Percentiles rank a stretch among this genome's conserved stretches.
Evolutionary conservation across 2,329 filamentous ascomycete genomes (phyloP).

Genomic region (Talaromyces sp.): DNA sequence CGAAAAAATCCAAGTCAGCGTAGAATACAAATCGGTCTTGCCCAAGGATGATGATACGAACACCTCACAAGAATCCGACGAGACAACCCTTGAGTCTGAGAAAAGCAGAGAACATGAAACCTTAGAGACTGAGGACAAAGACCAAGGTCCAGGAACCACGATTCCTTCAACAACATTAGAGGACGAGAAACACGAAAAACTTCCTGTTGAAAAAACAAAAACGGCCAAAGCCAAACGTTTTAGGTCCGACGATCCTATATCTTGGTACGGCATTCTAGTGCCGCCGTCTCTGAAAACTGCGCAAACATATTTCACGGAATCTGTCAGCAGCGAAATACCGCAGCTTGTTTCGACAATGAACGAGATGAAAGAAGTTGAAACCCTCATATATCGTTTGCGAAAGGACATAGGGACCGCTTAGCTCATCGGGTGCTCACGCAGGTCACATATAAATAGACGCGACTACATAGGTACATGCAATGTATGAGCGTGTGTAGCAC

Average conservation of each 20-base stretch:
- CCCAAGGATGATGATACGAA: not conserved
- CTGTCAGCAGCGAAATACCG: constrained; percentile 30
- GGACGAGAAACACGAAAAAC: not conserved
- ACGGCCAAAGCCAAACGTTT: constrained; percentile 17
- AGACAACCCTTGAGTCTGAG: constrained; percentile 10
- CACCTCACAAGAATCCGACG: not conserved
- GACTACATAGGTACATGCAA: not conserved
- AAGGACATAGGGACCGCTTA: constrained; percentile 13
- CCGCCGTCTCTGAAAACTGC: constrained; percentile 39
- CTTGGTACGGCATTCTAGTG: constrained; percentile 46
- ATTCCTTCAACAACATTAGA: constrained; percentile 3
- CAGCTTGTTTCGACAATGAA: constrained; percentile 30
- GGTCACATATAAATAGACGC: not conserved
- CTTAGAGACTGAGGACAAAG: not conserved
- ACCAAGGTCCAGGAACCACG: not conserved
- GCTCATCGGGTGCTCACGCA: not conserved
- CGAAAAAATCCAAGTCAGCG: not conserved
- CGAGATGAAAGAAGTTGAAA: constrained; percentile 38
- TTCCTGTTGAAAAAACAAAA: not conserved
- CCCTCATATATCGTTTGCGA: constrained; percentile 28
- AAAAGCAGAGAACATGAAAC: constrained; percentile 1
- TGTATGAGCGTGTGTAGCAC: too few relatives aligned
- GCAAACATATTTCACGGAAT: constrained; percentile 38
- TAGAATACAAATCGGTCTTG: constrained; percentile 4
- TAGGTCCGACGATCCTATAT: constrained; percentile 36